These are phyloP conservation scores for Leccinum ponderosum DNA, from an alignment of 1,284 basidiomycete genomes.

Conservation along the genomic window DNA sequence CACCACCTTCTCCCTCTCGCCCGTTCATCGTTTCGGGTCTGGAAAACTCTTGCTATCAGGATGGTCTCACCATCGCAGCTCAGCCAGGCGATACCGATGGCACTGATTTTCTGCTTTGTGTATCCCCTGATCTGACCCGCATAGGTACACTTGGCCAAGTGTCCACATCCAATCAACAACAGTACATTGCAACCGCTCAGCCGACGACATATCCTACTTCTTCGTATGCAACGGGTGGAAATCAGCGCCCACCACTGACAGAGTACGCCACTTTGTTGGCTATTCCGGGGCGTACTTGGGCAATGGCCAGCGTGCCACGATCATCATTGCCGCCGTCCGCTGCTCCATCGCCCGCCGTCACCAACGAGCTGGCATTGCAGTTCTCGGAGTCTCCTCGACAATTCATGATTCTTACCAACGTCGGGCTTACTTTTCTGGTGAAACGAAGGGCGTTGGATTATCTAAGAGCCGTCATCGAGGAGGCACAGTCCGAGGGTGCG, in stretches of 20 bases:
- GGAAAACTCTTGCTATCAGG: conserved; percentile 60
- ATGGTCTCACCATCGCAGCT: conserved; percentile 65
- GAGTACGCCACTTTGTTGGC: conserved; percentile 77
- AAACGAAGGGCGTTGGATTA: conserved; percentile 84
- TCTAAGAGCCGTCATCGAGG: conserved; percentile 72
- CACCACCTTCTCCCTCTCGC: conserved; percentile 38
- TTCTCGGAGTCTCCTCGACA: conserved; percentile 71
- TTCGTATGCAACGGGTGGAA: conserved; percentile 43
- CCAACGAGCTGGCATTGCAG: conserved; percentile 84
- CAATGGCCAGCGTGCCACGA: conserved; percentile 62
- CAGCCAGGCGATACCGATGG: conserved; percentile 74
- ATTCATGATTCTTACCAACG: conserved; percentile 88
- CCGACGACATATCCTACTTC: conserved; percentile 34
- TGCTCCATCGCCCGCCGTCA: conserved; percentile 52
- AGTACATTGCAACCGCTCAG: conserved; percentile 37
- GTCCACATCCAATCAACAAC: conserved; percentile 43
- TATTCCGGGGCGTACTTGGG: conserved; percentile 83
- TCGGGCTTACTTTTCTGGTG: conserved; percentile 77
- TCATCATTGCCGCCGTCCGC: conserved; percentile 35
- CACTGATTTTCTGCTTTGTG: conserved; percentile 73
- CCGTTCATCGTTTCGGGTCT: conserved; percentile 56
- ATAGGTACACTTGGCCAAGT: conserved; percentile 65
- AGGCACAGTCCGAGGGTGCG: conserved; percentile 65
- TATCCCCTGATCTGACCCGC: conserved; percentile 74
- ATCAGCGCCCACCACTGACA: conserved; percentile 61